Evolutionary conservation across 305 asterid species (phyloP), one percentile per base, ranked within the genome.

Genomic region (Rubia occidens): DNA sequence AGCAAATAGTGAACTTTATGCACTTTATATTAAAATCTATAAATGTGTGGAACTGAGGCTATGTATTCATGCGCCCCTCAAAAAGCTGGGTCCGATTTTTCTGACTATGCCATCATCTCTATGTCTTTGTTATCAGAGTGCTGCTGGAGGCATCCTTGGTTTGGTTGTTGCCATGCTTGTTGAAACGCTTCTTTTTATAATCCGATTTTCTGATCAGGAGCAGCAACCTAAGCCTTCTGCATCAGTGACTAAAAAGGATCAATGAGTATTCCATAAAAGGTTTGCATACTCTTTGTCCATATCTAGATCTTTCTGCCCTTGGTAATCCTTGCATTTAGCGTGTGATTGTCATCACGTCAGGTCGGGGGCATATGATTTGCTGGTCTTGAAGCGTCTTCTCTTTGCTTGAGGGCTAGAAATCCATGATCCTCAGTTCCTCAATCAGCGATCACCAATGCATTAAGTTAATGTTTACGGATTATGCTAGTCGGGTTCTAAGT

Each of bases 111-210:
- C 26, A 17, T 18, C 17, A 17, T 47, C n/a, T 55, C 18, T 26
- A 53, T 56, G 18, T 74, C 37, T 68, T 21, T 60, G 20, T 54
- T 81, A 55, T 75, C 55, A 93, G 98, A 83, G 84, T 76, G 96
- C 99, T 81, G 99, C 96, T 35, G 97, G 99, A 56, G 97, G 99
- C 67, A 85, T 94, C 75, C 95, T 94, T 67, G 99, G 99, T 61
- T 83, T 94, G 84, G 96, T 94, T 73, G 74, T 69, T 1, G 96
- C 84, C 58, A 90, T 94, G 99, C 86, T 90, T 75, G 92, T 94
- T 1, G 99, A 94, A 84, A 89, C 93, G 3, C 86, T 94, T 74
- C 83, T 94, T 66, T 90, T 94, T 72, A 87, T 90, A 62, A 77
- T 93, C 32, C 81, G 88, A 78, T 78, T 85, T 26, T 78, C 89